Evolutionary conservation across 306 rosid species (phyloP).

Genomic region (Vigna reflexopilosa): DNA sequence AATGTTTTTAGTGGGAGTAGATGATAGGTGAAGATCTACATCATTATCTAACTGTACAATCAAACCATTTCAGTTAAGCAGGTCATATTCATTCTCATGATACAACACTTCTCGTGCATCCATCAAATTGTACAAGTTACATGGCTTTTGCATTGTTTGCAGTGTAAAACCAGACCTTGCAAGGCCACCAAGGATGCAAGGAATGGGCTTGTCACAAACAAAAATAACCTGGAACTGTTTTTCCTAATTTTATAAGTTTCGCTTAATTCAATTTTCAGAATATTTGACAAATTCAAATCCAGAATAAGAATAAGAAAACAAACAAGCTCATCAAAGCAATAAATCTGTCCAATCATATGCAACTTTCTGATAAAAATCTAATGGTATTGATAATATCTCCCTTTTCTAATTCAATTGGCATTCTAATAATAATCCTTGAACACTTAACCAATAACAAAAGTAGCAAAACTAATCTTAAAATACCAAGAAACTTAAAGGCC

Average conservation of each 20-base stretch:
- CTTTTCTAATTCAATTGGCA: slow-evolving; percentile 4
- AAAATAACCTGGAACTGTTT: not conserved
- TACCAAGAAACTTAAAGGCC: slow-evolving; percentile 26
- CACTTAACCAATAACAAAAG: slow-evolving; percentile 5
- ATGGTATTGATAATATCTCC: not conserved
- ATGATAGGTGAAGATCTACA: slow-evolving; percentile 10
- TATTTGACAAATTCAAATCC: not conserved
- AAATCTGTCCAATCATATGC: slow-evolving; percentile 2
- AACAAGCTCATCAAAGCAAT: not conserved
- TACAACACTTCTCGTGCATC: not conserved
- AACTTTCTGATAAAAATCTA: slow-evolving; percentile 29
- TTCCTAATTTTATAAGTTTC: not conserved
- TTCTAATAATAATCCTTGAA: slow-evolving; percentile 21
- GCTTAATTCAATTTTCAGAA: not conserved
- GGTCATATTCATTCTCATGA: slow-evolving; percentile 27
- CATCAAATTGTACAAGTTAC: not conserved
- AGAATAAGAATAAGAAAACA: not conserved
- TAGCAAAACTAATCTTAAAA: slow-evolving; percentile 34
- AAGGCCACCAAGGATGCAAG: slow-evolving; percentile 3
- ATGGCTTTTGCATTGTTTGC: not conserved
- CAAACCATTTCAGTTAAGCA: not conserved
- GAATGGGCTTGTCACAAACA: not conserved
- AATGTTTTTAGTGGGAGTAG: slow-evolving; percentile 4
- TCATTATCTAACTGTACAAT: not conserved
- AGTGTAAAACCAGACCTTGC: slow-evolving; percentile 4